Conservation (phyloP, 2,329 filamentous ascomycete species). For the Didymella sp. region DNA sequence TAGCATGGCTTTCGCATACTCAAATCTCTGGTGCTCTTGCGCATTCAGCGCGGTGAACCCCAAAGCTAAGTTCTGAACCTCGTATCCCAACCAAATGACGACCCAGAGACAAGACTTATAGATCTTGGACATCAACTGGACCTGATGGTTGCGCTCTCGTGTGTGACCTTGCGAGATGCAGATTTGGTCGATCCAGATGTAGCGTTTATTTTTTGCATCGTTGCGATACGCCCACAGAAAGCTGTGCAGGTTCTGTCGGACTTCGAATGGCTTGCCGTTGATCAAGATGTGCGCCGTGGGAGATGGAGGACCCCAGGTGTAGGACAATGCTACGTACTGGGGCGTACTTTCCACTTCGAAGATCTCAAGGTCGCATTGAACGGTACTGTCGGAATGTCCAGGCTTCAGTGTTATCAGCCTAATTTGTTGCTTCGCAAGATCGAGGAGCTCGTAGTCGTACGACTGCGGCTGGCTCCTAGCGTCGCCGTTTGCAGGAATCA, state of each 20-base stretch:
- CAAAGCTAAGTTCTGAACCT: neutral
- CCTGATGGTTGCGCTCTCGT: neutral
- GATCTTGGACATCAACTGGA: neutral
- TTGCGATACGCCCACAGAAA: neutral
- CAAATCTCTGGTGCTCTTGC: neutral
- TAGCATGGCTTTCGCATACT: neutral
- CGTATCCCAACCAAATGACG: neutral
- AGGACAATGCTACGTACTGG: neutral
- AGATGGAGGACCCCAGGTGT: neutral
- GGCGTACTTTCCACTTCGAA: neutral
- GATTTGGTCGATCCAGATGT: neutral
- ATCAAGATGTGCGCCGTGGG: neutral
- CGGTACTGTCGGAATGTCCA: neutral
- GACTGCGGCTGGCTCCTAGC: too few species aligned
- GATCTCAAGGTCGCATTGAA: neutral
- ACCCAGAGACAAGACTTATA: neutral
- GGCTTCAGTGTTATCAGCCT: neutral
- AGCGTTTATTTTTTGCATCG: neutral
- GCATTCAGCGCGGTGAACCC: neutral
- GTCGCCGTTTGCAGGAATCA: too few species aligned
- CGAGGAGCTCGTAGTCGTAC: neutral
- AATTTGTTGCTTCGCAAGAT: neutral
- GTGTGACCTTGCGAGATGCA: neutral
- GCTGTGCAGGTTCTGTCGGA: neutral
- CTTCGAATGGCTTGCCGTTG: neutral